These are phyloP conservation scores for Fraxinus xanthoxyloides DNA, from an alignment of 305 asterid genomes.

Conservation along the genomic window DNA sequence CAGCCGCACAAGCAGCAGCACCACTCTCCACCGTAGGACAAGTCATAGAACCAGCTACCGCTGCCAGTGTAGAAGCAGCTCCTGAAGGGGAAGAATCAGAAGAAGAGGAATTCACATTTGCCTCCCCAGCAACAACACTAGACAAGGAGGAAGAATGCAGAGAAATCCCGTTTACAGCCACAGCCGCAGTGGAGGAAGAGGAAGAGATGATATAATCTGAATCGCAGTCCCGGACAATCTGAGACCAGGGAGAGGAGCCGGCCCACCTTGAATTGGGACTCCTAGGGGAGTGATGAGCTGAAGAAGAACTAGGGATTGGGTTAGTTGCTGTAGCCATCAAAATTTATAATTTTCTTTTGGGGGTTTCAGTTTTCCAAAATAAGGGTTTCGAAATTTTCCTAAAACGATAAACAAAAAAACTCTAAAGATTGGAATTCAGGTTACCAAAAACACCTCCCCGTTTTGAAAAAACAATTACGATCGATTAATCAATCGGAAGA, in stretches of 20 bases:
- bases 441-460: not conserved
- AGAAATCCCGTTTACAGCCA: not conserved
- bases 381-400: slow-evolving; percentile 15
- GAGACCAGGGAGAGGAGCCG: slow-evolving; percentile 39
- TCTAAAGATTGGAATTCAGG: not conserved
- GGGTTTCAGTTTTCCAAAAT: not conserved
- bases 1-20: slow-evolving; percentile 28
- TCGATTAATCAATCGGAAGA: slow-evolving; percentile 17
- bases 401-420: slow-evolving; percentile 7
- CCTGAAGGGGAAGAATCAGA: slow-evolving; percentile 41
- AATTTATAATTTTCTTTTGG: slow-evolving; percentile 6
- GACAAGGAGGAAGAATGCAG: slow-evolving; percentile 27
- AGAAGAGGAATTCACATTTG: slow-evolving; percentile 23
- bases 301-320: slow-evolving; percentile 26
- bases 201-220: slow-evolving; percentile 18
- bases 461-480: not conserved
- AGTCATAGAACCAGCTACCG: not conserved
- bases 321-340: slow-evolving; percentile 51
- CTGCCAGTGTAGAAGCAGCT: not conserved
- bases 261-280: slow-evolving; percentile 36
- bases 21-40: slow-evolving; percentile 24
- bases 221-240: slow-evolving; percentile 32
- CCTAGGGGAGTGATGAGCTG: slow-evolving; percentile 44
- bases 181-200: slow-evolving; percentile 11
- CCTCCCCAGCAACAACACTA: slow-evolving; percentile 31